phyloP scores from a whole-genome alignment of 305 asterid genomes.

The Fraxinus sp. region DNA sequence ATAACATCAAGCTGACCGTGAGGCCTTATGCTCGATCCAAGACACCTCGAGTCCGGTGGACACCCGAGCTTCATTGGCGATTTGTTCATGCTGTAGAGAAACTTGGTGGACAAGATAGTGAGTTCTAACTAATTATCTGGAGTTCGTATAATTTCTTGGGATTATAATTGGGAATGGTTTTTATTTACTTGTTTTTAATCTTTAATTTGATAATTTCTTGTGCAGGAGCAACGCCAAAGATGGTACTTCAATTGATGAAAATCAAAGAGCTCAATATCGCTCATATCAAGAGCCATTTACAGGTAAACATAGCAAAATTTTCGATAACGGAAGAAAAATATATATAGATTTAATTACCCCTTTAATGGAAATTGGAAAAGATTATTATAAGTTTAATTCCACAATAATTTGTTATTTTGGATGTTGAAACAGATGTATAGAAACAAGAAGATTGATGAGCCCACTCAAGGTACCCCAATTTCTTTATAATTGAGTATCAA shows the following conservation, averaged over 20 bases:
- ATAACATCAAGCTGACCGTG: constrained; percentile 47
- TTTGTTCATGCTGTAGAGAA: constrained; percentile 64
- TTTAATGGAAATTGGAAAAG: background rate
- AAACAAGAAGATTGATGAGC: constrained; percentile 67
- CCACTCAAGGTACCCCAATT: constrained; percentile 46
- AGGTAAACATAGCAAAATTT: constrained; percentile 34
- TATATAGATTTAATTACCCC: background rate
- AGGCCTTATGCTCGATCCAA: constrained; percentile 75
- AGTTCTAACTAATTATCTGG: constrained; percentile 19
- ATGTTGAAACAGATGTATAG: constrained; percentile 66
- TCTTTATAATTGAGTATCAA: background rate
- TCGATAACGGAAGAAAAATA: background rate
- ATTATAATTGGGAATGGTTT: background rate
- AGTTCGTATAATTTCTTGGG: background rate
- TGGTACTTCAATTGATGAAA: constrained; percentile 76
- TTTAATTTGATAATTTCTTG: constrained; percentile 10
- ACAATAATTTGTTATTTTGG: background rate
- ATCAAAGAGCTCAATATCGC: constrained; percentile 76
- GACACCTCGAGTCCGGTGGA: constrained; percentile 79
- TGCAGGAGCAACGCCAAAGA: constrained; percentile 80
- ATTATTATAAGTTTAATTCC: background rate
- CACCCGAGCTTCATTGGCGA: constrained; percentile 70
- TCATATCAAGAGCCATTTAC: constrained; percentile 93
- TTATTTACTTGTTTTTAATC: background rate
- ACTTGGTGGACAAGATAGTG: constrained; percentile 79